Percentiles rank a stretch among this genome's conserved stretches.
Conservation (phyloP, 2,329 filamentous ascomycete genomes). For the Talaromyces pinophilus region DNA sequence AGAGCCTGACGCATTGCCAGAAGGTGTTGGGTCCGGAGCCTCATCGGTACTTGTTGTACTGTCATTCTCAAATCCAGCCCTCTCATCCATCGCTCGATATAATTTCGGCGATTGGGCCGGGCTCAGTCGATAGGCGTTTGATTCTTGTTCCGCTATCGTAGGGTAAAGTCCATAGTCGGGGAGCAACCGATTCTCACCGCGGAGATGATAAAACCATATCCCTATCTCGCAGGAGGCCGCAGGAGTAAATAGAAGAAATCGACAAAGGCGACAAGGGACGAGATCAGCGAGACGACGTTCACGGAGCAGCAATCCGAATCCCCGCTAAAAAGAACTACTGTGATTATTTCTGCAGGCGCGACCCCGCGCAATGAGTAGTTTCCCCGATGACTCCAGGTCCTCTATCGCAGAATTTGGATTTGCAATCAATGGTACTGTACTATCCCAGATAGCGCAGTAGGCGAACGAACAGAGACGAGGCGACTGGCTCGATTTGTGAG, state of each 20-base stretch:
- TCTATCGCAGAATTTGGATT: neutral
- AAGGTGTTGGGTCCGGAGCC: neutral
- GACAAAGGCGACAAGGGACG: neutral
- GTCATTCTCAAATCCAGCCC: slow-evolving; percentile 14
- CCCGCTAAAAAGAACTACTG: neutral
- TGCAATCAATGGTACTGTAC: slow-evolving; percentile 1
- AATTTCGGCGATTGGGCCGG: neutral
- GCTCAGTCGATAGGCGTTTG: neutral
- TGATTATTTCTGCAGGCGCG: neutral
- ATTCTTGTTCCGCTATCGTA: slow-evolving; percentile 1
- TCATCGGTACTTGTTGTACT: slow-evolving; percentile 19
- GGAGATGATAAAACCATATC: neutral
- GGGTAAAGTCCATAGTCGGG: slow-evolving; percentile 11
- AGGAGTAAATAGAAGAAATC: neutral
- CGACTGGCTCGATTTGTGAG: neutral
- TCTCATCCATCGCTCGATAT: slow-evolving; percentile 20
- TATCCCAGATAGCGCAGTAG: slow-evolving; percentile 9
- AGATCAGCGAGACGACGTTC: neutral
- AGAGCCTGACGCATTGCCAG: slow-evolving; percentile 2
- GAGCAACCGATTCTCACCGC: slow-evolving; percentile 4
- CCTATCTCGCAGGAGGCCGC: neutral
- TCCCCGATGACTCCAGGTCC: slow-evolving; percentile 8
- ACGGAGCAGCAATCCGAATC: neutral
- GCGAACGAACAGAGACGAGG: slow-evolving; percentile 11
- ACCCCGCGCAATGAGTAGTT: slow-evolving; percentile 11